Evolutionary conservation across 257 asterid species (phyloP), one percentile per base, ranked within the genome.

Genomic region (Solanum tarapatanum): DNA sequence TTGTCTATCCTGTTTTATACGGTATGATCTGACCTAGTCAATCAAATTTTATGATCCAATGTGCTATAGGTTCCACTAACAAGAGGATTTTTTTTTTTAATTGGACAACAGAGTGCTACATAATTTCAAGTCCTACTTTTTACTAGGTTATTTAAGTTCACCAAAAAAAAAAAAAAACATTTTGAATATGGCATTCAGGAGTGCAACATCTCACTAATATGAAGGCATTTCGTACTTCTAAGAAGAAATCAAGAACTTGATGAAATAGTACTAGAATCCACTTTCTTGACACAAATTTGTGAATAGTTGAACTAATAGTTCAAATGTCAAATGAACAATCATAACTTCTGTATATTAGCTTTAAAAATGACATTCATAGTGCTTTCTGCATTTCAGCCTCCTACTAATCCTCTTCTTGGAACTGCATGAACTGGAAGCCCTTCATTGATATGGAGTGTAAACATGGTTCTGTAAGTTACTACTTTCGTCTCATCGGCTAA

Each of bases 391-490:
- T 43, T 84, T 84, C 60, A 84, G 11, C 51, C 43, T 58, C 32
- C 83, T 39, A 60, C 60, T 51, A 83, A 45, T 7, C 58, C 58
- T 86, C 69, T 89, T 88, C 93, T 92, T 87, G 94, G 83, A 85
- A 90, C 75, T 51, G 94, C 97, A 80, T 10, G 75, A 86, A 93
- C 70, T 23, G 88, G 72, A n/a, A 94, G 94, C 77, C 94, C 92
- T 62, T 94, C 95, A 28, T 82, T 93, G 85, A 95, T 92, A 28
- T 95, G 95, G 79, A 95, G 97, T 3, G 97, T 94, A 82, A 94
- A 82, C 97, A 95, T 95, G 35, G 94, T 93, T 88, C 95, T 93
- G 80, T 95, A 95, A 3, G 93, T 92, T 37, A 92, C 97, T 28
- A 74, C 91, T 62, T 89, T 33, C 24, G 80, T 79, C 16, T 90